phyloP scores from a whole-genome alignment of 1,139 yeast species.

The Sugiyamaella japonica region DNA sequence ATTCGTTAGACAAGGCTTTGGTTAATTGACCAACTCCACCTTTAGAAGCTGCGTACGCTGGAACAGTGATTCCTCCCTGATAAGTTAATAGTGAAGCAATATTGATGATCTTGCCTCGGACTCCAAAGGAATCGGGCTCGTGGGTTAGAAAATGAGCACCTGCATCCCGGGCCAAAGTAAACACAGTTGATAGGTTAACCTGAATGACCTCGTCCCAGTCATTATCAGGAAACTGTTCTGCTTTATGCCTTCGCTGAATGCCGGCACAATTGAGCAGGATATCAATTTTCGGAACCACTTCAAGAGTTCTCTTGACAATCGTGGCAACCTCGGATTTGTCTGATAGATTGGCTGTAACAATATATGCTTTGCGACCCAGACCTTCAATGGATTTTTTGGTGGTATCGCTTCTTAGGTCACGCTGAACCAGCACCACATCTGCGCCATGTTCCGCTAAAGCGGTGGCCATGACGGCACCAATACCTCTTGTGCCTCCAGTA shows the following conservation, averaged over 20 bases:
- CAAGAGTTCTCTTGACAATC: slow-evolving; percentile 39
- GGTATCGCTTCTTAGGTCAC: slow-evolving; percentile 23
- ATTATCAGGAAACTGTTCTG: slow-evolving; percentile 44
- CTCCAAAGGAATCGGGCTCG: slow-evolving; percentile 42
- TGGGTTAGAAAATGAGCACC: slow-evolving; percentile 47
- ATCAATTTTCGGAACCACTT: slow-evolving; percentile 45
- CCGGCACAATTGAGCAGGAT: slow-evolving; percentile 60
- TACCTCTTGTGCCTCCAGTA: slow-evolving; percentile 49
- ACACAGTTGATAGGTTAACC: slow-evolving; percentile 52
- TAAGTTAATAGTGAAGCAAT: slow-evolving; percentile 56
- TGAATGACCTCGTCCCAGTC: slow-evolving; percentile 50
- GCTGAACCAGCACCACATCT: slow-evolving; percentile 42
- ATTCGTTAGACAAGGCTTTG: slow-evolving; percentile 54
- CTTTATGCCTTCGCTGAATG: slow-evolving; percentile 44
- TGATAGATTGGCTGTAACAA: slow-evolving; percentile 36
- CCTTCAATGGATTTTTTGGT: slow-evolving; percentile 30
- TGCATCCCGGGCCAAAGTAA: slow-evolving; percentile 48
- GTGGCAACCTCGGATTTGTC: slow-evolving; percentile 36
- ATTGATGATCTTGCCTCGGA: slow-evolving; percentile 62
- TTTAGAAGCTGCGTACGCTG: slow-evolving; percentile 56
- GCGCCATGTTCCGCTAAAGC: slow-evolving; percentile 49
- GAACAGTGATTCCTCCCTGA: slow-evolving; percentile 47
- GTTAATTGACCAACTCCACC: slow-evolving; percentile 53
- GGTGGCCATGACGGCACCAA: slow-evolving; percentile 46
- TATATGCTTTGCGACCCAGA: slow-evolving; percentile 34